Conservation (phyloP, 768 basidiomycete species). For the Leucosporidium yakuticum region DNA sequence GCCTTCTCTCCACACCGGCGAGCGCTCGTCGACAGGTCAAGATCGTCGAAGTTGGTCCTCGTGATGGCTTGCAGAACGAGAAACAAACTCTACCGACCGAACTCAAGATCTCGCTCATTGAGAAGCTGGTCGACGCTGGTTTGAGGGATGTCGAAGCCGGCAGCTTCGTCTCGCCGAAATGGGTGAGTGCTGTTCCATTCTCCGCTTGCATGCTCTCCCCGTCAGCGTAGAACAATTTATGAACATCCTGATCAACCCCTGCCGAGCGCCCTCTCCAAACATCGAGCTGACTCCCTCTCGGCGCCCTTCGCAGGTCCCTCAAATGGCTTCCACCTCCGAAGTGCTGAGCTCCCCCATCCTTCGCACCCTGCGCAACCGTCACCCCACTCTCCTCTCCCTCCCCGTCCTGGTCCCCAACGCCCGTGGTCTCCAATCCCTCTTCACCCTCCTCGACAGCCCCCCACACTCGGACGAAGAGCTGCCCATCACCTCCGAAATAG, state of each 20-base stretch:
- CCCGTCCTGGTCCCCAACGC: conserved; percentile 32
- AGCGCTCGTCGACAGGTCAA: conserved; percentile 31
- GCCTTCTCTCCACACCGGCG: background rate
- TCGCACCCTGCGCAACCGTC: background rate
- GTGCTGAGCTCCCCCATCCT: conserved; percentile 16
- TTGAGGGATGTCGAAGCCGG: conserved; percentile 23
- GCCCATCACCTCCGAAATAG: conserved; percentile 63
- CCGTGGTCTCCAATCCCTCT: conserved; percentile 21
- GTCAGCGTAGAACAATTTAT: too few relatives aligned
- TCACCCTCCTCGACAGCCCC: conserved; percentile 6
- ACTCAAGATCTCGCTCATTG: conserved; percentile 72
- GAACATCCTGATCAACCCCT: too few relatives aligned
- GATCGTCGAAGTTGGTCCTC: conserved; percentile 83
- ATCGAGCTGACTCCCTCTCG: background rate
- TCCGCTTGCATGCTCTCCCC: too few relatives aligned
- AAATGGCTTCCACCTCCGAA: conserved; percentile 29
- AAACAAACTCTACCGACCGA: conserved; percentile 63
- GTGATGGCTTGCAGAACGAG: conserved; percentile 90
- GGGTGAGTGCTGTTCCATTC: conserved; percentile 11
- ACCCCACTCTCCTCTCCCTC: conserved; percentile 21
- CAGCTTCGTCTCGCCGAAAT: conserved; percentile 26
- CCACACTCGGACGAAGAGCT: background rate
- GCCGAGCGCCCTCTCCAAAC: too few relatives aligned
- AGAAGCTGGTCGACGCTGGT: conserved; percentile 51
- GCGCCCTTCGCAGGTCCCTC: conserved; percentile 20